Evolutionary conservation across 225 moss, liverwort and hornwort species (phyloP).

Genomic region (Anthoceros angustus): DNA sequence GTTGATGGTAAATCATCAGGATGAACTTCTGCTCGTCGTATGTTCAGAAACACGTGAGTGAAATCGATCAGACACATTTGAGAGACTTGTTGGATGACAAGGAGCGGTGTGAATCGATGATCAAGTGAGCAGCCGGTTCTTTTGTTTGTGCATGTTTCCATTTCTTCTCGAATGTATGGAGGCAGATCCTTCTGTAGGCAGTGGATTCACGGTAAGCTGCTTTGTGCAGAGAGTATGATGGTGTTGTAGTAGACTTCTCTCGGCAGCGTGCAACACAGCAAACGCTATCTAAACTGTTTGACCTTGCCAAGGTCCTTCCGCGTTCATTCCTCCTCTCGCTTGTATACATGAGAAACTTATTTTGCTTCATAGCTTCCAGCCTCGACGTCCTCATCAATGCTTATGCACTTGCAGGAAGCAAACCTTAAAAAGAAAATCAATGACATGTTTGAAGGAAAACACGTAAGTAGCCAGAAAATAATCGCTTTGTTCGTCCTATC

Average conservation of each 20-base stretch:
- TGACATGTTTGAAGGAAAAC: conserved; percentile 69
- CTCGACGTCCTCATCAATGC: background rate
- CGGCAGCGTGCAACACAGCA: conserved; percentile 66
- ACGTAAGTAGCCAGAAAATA: conserved; percentile 31
- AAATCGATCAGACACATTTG: conserved; percentile 63
- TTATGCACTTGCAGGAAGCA: conserved; percentile 35
- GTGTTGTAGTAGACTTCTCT: conserved; percentile 75
- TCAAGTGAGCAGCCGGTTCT: conserved; percentile 40
- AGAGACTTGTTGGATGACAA: conserved; percentile 70
- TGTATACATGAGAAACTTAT: background rate
- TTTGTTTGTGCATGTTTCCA: background rate
- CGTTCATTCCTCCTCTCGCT: background rate
- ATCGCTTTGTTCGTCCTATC: background rate
- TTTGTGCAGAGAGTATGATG: conserved; percentile 63
- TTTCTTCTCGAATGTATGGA: background rate
- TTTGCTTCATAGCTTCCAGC: background rate
- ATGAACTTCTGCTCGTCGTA: background rate
- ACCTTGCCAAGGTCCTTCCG: conserved; percentile 48
- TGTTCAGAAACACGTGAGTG: conserved; percentile 62
- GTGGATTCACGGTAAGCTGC: background rate
- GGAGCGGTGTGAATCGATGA: conserved; percentile 77
- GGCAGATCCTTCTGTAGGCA: background rate
- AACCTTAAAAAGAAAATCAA: conserved; percentile 69
- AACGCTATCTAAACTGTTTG: conserved; percentile 64
- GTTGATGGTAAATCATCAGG: background rate